phyloP scores from a whole-genome alignment of 2,329 filamentous ascomycete species.

The Pseudogymnoascus verrucosus region DNA sequence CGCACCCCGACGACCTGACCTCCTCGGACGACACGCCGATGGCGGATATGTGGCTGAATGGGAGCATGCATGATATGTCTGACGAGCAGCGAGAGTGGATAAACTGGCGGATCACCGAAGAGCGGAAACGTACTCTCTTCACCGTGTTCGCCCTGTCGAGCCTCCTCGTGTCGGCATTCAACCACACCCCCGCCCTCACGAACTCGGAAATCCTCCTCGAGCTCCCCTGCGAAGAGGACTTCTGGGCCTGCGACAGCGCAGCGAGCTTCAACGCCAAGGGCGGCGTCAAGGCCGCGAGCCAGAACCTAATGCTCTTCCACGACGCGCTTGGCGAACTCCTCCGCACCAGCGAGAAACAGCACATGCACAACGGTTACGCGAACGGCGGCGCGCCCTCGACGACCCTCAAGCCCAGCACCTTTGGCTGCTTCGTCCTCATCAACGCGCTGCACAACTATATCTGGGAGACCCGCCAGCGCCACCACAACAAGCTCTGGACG shows the following conservation, averaged over 20 bases:
- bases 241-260: slow-evolving; percentile 78
- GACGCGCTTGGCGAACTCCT: slow-evolving; percentile 73
- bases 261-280: slow-evolving; percentile 73
- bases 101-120: slow-evolving; percentile 79
- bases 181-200: slow-evolving; percentile 80
- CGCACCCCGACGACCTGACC: slow-evolving; percentile 29
- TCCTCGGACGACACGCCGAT: slow-evolving; percentile 50
- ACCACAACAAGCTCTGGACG: slow-evolving; percentile 84
- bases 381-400: slow-evolving; percentile 43
- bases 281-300: slow-evolving; percentile 59
- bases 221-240: slow-evolving; percentile 85
- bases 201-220: slow-evolving; percentile 90
- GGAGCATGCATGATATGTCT: slow-evolving; percentile 36
- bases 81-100: slow-evolving; percentile 73
- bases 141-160: slow-evolving; percentile 88
- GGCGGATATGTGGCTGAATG: slow-evolving; percentile 42
- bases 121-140: slow-evolving; percentile 88
- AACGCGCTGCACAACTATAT: slow-evolving; percentile 97
- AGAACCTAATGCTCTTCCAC: slow-evolving; percentile 70
- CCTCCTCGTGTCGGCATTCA: slow-evolving; percentile 84
- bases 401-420: slow-evolving; percentile 75
- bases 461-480: slow-evolving; percentile 90
- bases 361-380: slow-evolving; percentile 36
- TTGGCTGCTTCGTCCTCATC: slow-evolving; percentile 85
- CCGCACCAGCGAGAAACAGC: slow-evolving; percentile 59